Base-by-base conservation (phyloP, 2,329 filamentous ascomycete species). In the Aspergillus sp. region DNA sequence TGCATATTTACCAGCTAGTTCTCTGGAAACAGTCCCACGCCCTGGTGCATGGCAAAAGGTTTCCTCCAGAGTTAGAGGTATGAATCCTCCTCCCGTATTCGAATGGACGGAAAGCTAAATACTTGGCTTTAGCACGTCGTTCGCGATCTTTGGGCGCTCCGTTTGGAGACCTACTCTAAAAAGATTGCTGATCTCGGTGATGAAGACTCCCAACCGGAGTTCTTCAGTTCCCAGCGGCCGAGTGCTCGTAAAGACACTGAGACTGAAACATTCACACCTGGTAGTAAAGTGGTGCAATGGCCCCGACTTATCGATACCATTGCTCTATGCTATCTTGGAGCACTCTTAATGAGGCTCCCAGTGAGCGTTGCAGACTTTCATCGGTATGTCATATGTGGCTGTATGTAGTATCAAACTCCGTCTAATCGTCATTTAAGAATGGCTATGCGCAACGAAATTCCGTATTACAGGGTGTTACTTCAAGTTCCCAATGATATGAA, bases 1-100 rank as follows among this genome's bases (percentile, higher is more conserved):
- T 98, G 37, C 89, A 96, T 70, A 89, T 86, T 62, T 84, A 96
- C 58, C 93, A 98, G 74, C 79, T 96, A 33, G 83, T 98, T 48
- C 78, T 99, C 27, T 86, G 92, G 71, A 90, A 89, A 69, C 93
- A 98, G 77, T 77, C 91, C 15, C 76, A 84, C 68, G 93, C 88
- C 81, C 79, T 98, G 30, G 79, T 96, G 13, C 77, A 83, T 20
- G 78, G 81, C 5, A 86, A 87, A 70, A 83, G 83, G 0, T 82
- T 95, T 48, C 87, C 88, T 1, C 73, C 79, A 4, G 89, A 96
- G 66, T 80, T 97, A 12, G 91, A 96, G 79, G 87, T 84, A 64
- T 48, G 59, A 33, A 52, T 56, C 22, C 20, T 39, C 40, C 34
- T 40, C 22, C 22, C 22, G 3, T 34, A 6, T 19, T 27, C 27